A percentile compares a stretch with the other conserved stretches of the same genome.
phyloP scores from a whole-genome alignment of 1,284 basidiomycete genomes.

The Pascua guehoae region DNA sequence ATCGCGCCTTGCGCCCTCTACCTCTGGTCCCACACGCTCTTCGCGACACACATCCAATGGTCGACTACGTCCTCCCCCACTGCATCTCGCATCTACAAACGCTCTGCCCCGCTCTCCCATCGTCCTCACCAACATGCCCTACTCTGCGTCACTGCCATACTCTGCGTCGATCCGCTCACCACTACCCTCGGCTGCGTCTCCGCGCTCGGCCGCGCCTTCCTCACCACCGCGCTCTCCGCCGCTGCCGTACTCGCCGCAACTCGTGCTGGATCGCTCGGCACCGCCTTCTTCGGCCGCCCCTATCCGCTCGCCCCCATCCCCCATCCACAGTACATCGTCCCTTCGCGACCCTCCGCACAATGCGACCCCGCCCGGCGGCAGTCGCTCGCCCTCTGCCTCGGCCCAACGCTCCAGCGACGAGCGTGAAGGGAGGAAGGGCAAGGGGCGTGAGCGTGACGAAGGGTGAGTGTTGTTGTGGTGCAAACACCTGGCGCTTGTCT shows the following conservation, averaged over 20 bases:
- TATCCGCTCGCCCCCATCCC: background rate
- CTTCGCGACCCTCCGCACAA: conserved; percentile 30
- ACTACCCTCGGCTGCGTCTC: background rate
- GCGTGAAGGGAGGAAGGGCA: conserved; percentile 12
- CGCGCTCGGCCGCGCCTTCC: background rate
- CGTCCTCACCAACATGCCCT: too few relatives aligned
- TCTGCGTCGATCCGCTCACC: background rate
- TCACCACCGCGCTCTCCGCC: background rate
- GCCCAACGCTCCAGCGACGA: conserved; percentile 5
- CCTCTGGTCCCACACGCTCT: too few relatives aligned
- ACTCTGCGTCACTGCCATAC: background rate
- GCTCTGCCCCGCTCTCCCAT: too few relatives aligned
- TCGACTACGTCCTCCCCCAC: too few relatives aligned
- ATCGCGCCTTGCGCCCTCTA: too few relatives aligned
- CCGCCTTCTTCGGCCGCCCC: background rate
- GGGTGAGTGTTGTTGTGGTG: conserved; percentile 11
- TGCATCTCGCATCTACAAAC: too few relatives aligned
- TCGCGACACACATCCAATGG: too few relatives aligned
- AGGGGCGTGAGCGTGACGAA: conserved; percentile 19
- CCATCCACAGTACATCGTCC: conserved; percentile 29
- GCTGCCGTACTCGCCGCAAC: background rate
- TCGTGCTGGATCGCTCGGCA: background rate
- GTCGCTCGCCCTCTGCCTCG: conserved; percentile 17
- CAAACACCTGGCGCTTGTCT: too few relatives aligned
- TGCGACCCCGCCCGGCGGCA: conserved; percentile 25